Base-by-base conservation (phyloP, 2,329 filamentous ascomycete species). In the Diatrype stigma region DNA sequence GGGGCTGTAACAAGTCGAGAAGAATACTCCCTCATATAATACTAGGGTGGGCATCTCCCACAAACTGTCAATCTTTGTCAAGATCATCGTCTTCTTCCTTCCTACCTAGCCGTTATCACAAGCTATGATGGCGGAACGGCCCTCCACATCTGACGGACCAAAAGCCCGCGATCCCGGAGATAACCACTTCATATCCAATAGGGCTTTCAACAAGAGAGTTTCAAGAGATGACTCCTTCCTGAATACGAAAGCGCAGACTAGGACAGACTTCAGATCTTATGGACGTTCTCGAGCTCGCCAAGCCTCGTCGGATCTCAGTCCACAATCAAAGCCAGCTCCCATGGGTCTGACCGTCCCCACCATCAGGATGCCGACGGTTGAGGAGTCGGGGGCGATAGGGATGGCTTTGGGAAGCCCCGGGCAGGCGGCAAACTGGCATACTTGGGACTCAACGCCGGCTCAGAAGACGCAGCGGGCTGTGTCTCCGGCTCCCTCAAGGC, bases 351-450 rank as follows among this genome's bases (percentile, higher is more conserved):
- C 67, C 16, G 62, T 69, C 23, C 64, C 69, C 21, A 51, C 49
- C 22, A 62, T 70, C 21, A 68, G 51, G 74, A 73, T 8, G 59
- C 73, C 48, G 66, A 63, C 28, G 73, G 74, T 2, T 68, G 71
- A 7, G 73, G 42, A 70, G 73, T 54, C 17, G 48, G 45, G 16
- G 6, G 75, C 73, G 58, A 90, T 91, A 54, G 88, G 88, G 10
- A 85, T 91, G 77, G 87, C 87, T 1, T 70, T 90, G 50, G 87
- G 87, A 30, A 90, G 86, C 61, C 87, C 87, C 22, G 71, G 75
- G n/a, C 71, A 73, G 16, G 70, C 71, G 34, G 53, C 58, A 19
- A 64, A 64, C 38, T 58, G 59, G 49, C 53, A 48, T 26, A 32
- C 52, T 16, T 53, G 57, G 57, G 56, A 51, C 42, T 50, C 56